Evolutionary conservation across 768 basidiomycete species (phyloP).

Genomic region (Serendipita sp.): DNA sequence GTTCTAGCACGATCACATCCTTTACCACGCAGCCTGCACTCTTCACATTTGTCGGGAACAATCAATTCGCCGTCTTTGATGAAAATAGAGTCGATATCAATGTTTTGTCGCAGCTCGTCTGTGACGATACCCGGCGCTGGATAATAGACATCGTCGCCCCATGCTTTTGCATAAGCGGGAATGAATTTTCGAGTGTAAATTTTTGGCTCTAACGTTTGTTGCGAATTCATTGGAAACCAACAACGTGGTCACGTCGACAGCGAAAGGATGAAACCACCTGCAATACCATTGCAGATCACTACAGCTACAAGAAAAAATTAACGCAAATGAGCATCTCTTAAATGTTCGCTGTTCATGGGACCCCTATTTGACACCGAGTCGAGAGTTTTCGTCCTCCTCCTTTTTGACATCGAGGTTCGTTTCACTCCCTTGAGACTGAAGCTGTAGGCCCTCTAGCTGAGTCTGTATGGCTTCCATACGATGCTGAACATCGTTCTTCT

Average conservation of each 20-base stretch:
- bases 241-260: no score
- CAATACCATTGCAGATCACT: no score
- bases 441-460: background rate
- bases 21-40: background rate
- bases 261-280: no score
- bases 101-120: background rate
- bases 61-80: background rate
- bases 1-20: background rate
- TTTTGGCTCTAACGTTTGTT: background rate
- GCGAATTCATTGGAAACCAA: no score
- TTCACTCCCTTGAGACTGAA: background rate
- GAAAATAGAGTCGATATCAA: slow-evolving; percentile 3
- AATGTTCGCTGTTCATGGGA: no score
- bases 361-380: no score
- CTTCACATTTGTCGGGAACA: slow-evolving; percentile 5
- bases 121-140: background rate
- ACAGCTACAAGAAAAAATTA: no score
- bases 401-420: no score
- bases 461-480: background rate
- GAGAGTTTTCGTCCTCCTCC: no score
- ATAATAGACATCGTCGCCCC: background rate
- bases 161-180: background rate
- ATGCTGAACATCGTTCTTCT: background rate
- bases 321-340: no score
- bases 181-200: background rate